phyloP scores from a whole-genome alignment of 305 asterid genomes.

The Coffea humblotiana region DNA sequence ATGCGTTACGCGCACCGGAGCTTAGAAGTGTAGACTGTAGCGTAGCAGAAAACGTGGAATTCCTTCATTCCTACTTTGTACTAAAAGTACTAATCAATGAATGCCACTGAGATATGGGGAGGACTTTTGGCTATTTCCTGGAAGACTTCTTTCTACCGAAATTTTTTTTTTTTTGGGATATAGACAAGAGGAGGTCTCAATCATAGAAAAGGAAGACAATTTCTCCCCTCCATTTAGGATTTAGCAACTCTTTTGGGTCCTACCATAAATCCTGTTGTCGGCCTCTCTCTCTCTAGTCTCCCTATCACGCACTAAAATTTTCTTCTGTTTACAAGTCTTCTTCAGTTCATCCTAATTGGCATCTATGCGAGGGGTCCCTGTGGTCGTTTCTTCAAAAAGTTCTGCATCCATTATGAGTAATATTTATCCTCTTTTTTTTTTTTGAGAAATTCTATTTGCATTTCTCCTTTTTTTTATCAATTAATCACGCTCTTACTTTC shows the following conservation, averaged over 20 bases:
- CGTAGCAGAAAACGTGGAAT: not conserved
- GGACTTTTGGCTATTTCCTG: not conserved
- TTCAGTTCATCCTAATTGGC: not conserved
- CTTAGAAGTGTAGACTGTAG: too few relatives aligned
- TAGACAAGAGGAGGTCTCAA: not conserved
- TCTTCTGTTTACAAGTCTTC: not conserved
- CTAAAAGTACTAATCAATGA: too few relatives aligned
- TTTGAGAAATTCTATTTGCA: too few relatives aligned
- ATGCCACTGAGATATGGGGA: slow-evolving; percentile 11
- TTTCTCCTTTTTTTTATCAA: not conserved
- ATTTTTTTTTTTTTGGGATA: too few relatives aligned
- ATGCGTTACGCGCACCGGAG: too few relatives aligned
- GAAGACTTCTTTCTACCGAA: not conserved
- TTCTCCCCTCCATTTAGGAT: not conserved
- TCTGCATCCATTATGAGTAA: not conserved
- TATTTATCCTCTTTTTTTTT: too few relatives aligned
- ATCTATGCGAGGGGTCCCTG: not conserved
- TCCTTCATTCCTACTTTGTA: not conserved
- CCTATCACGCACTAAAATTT: not conserved
- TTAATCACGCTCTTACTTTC: too few relatives aligned
- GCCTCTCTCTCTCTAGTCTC: not conserved
- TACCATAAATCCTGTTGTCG: slow-evolving; percentile 14
- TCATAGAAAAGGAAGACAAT: not conserved
- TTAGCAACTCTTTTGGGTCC: not conserved
- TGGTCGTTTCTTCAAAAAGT: not conserved